Percentiles rank a stretch among this genome's conserved stretches.
These are phyloP conservation scores for Apostasia shenzhenica DNA, from an alignment of 106 monocot genomes.

Conservation along the genomic window DNA sequence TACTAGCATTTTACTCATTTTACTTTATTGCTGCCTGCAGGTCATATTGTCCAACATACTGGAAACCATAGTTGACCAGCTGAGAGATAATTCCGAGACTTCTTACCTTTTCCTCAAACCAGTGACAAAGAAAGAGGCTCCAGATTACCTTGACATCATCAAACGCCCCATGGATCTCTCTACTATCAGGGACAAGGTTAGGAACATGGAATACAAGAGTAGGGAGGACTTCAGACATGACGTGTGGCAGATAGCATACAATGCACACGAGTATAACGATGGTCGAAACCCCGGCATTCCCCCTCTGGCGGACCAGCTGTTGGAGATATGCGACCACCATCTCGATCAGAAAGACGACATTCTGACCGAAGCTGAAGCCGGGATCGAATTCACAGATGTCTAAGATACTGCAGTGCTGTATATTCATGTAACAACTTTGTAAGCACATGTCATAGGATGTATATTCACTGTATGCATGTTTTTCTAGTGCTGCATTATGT, in stretches of 20 bases:
- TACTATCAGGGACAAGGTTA: constrained; percentile 77
- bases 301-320: constrained; percentile 86
- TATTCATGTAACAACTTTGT: too few species aligned
- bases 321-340: constrained; percentile 76
- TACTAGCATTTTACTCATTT: neutral
- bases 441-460: too few species aligned
- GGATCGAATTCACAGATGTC: constrained; percentile 13
- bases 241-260: constrained; percentile 81
- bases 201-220: constrained; percentile 82
- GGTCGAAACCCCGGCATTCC: constrained; percentile 73
- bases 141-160: constrained; percentile 72
- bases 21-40: constrained; percentile 16
- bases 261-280: constrained; percentile 83
- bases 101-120: constrained; percentile 83
- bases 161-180: constrained; percentile 83
- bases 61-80: constrained; percentile 58
- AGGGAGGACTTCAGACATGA: constrained; percentile 87
- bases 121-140: constrained; percentile 93
- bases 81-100: constrained; percentile 29
- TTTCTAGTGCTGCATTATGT: too few species aligned
- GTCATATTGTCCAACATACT: constrained; percentile 75
- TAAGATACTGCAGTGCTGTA: neutral
- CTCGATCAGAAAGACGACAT: constrained; percentile 27
- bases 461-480: too few species aligned
- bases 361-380: constrained; percentile 64